These are phyloP conservation scores for Rhizopogon roseolus DNA, from an alignment of 768 basidiomycete genomes.

Conservation along the genomic window DNA sequence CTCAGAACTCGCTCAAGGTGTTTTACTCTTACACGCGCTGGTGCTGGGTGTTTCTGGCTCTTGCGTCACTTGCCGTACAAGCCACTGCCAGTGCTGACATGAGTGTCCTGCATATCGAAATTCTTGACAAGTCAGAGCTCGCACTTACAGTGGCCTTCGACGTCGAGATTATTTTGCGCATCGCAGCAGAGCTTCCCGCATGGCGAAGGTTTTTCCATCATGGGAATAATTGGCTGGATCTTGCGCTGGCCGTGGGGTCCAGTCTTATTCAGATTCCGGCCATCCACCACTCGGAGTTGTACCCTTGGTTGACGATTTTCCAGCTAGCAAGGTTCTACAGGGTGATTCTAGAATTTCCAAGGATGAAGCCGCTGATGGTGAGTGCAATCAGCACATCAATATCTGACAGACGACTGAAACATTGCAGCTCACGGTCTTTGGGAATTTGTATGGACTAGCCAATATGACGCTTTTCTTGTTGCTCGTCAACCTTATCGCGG, in stretches of 20 bases:
- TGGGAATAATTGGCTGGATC: slow-evolving; percentile 67
- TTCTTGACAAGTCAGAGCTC: slow-evolving; percentile 65
- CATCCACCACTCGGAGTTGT: slow-evolving; percentile 58
- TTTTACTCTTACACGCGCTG: slow-evolving; percentile 57
- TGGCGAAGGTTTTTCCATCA: slow-evolving; percentile 75
- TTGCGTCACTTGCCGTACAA: slow-evolving; percentile 68
- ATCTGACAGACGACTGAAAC: not conserved
- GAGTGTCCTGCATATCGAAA: slow-evolving; percentile 35
- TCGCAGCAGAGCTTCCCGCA: slow-evolving; percentile 68
- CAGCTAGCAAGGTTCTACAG: slow-evolving; percentile 87
- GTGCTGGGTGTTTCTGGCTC: slow-evolving; percentile 74
- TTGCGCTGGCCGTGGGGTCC: slow-evolving; percentile 67
- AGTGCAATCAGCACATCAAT: not conserved
- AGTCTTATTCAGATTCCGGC: slow-evolving; percentile 82
- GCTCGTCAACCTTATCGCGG: slow-evolving; percentile 80
- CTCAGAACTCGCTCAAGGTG: slow-evolving; percentile 45
- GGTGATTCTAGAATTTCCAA: slow-evolving; percentile 83
- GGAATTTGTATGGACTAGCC: slow-evolving; percentile 83
- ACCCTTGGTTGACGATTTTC: slow-evolving; percentile 89
- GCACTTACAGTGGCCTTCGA: slow-evolving; percentile 82
- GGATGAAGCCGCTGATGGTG: slow-evolving; percentile 87
- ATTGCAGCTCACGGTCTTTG: slow-evolving; percentile 76
- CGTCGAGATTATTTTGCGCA: slow-evolving; percentile 76
- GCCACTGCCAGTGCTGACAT: slow-evolving; percentile 59
- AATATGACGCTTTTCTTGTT: slow-evolving; percentile 94